These are phyloP conservation scores for Verticillium albo-atrum DNA, from an alignment of 2,329 filamentous ascomycete species.

Conservation along the genomic window DNA sequence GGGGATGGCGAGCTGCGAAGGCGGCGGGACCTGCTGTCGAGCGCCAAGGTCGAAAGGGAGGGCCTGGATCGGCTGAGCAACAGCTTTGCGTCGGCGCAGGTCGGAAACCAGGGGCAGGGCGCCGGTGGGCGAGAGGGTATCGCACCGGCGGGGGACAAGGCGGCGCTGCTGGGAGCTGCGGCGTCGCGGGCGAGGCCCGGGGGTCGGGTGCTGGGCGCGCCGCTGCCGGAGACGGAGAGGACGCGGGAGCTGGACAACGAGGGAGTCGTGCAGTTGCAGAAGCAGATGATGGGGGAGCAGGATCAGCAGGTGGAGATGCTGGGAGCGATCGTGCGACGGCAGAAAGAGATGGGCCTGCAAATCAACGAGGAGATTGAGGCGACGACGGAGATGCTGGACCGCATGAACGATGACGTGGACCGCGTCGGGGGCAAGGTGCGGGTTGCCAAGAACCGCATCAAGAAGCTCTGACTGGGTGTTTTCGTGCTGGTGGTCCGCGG, in stretches of 20 bases:
- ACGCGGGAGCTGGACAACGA: constrained; percentile 74
- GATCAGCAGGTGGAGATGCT: constrained; percentile 68
- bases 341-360: constrained; percentile 72
- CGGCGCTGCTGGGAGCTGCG: constrained; percentile 38
- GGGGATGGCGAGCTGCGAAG: constrained; percentile 73
- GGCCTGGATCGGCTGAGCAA: constrained; percentile 70
- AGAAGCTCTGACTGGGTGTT: constrained; percentile 52
- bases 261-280: constrained; percentile 69
- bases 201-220: constrained; percentile 68
- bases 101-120: constrained; percentile 28
- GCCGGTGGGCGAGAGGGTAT: constrained; percentile 49
- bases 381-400: constrained; percentile 66
- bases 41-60: constrained; percentile 69
- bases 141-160: constrained; percentile 43
- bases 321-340: constrained; percentile 62
- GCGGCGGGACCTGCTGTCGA: constrained; percentile 64
- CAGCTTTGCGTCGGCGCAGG: constrained; percentile 27
- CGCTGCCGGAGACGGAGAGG: constrained; percentile 68
- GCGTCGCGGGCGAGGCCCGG: constrained; percentile 27
- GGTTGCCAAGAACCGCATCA: constrained; percentile 68
- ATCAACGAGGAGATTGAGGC: constrained; percentile 70
- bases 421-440: constrained; percentile 64
- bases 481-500: constrained; percentile 18
- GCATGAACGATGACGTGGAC: constrained; percentile 62
- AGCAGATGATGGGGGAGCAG: constrained; percentile 69